A percentile compares a stretch with the other conserved stretches of the same genome.
Conservation (phyloP, 805 yeast species). For the Suhomyces prunicola region DNA sequence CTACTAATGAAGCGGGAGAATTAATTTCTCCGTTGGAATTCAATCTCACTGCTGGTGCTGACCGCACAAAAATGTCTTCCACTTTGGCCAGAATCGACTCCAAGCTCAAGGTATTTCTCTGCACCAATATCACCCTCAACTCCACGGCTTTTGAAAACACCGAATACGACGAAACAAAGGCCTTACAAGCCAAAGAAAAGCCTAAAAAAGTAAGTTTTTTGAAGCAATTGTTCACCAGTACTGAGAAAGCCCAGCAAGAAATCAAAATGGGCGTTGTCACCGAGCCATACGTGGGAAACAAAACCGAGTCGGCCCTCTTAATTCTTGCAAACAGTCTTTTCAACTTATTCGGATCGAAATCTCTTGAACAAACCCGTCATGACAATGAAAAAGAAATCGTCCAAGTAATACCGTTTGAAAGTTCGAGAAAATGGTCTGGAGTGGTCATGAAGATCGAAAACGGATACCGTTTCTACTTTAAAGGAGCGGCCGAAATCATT, state of each 20-base stretch:
- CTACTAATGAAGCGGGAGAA: neutral
- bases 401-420: constrained; percentile 86
- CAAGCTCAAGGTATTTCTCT: constrained; percentile 25
- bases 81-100: constrained; percentile 17
- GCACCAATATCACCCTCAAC: constrained; percentile 66
- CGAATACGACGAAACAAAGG: constrained; percentile 34
- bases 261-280: constrained; percentile 17
- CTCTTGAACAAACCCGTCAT: constrained; percentile 43
- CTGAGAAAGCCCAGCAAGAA: constrained; percentile 6
- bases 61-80: constrained; percentile 21
- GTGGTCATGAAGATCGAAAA: constrained; percentile 53
- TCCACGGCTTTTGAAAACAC: constrained; percentile 86
- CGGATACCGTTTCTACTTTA: constrained; percentile 62
- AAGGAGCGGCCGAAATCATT: constrained; percentile 95
- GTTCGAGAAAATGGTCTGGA: constrained; percentile 91
- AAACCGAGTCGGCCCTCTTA: constrained; percentile 89
- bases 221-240: constrained; percentile 19
- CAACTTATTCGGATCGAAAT: constrained; percentile 38
- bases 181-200: constrained; percentile 21
- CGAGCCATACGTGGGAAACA: constrained; percentile 82
- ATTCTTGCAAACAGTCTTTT: constrained; percentile 60
- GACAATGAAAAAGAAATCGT: constrained; percentile 37
- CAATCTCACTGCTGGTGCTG: constrained; percentile 40
- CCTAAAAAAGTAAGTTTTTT: constrained; percentile 30
- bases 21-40: constrained; percentile 32